Evolutionary conservation across 1,139 yeast species (phyloP).

Genomic region (Hansenula sp.): DNA sequence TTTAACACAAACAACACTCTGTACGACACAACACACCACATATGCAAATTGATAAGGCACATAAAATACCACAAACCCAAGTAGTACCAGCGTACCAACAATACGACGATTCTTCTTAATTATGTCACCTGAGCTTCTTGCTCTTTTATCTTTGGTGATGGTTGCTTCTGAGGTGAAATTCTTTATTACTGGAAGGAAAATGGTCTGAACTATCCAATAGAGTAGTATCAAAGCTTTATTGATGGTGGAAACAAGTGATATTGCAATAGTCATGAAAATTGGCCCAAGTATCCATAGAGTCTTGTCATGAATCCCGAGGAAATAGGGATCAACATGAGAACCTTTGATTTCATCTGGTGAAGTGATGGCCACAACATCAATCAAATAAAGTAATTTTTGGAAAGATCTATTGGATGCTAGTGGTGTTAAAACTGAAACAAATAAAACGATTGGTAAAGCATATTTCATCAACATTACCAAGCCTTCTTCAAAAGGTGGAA

Average conservation of each 20-base stretch:
- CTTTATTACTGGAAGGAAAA: neutral
- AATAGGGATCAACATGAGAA: constrained; percentile 40
- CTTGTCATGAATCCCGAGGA: constrained; percentile 62
- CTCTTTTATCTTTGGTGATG: neutral
- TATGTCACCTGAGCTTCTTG: neutral
- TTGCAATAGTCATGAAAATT: constrained; percentile 48
- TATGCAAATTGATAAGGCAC: constrained; percentile 81
- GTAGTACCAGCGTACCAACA: constrained; percentile 34
- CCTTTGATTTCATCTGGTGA: constrained; percentile 23
- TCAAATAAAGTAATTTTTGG: constrained; percentile 30
- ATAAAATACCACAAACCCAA: constrained; percentile 48
- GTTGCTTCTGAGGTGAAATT: neutral
- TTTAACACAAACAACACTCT: constrained; percentile 42
- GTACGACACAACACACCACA: constrained; percentile 53
- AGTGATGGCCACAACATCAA: constrained; percentile 57
- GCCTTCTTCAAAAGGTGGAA: constrained; percentile 49
- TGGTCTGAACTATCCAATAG: no score
- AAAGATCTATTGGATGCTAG: constrained; percentile 27
- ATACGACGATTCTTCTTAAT: constrained; percentile 25
- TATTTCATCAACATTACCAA: constrained; percentile 31
- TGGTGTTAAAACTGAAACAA: constrained; percentile 35
- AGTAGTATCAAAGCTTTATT: constrained; percentile 21
- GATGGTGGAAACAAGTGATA: constrained; percentile 39
- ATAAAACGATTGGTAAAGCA: constrained; percentile 21
- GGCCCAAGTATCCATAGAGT: constrained; percentile 58